Conservation (phyloP, 1,139 yeast genomes). For the Sugiyamaella pinicola region DNA sequence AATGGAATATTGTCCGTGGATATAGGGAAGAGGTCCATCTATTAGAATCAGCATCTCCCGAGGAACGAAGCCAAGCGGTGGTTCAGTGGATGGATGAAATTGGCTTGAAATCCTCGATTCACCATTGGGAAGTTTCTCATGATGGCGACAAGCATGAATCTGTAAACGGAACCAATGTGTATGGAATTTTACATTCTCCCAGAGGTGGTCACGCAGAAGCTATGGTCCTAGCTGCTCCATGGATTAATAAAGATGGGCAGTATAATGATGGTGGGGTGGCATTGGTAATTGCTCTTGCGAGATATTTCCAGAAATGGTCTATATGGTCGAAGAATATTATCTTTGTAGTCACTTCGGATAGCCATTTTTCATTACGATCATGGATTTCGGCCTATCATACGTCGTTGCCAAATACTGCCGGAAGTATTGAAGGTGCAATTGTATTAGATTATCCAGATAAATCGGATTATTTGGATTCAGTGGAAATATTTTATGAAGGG, state of each 20-base stretch:
- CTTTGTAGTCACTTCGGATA: conserved; percentile 77
- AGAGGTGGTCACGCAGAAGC: conserved; percentile 97
- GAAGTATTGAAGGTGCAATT: conserved; percentile 89
- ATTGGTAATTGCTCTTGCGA: conserved; percentile 67
- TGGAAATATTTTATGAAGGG: conserved; percentile 83
- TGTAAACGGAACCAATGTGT: conserved; percentile 57
- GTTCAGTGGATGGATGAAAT: conserved; percentile 65
- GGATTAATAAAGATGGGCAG: conserved; percentile 62
- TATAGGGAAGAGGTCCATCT: conserved; percentile 63
- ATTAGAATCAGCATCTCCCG: conserved; percentile 41
- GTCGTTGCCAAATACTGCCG: conserved; percentile 85
- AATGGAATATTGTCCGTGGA: conserved; percentile 91
- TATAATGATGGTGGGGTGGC: conserved; percentile 81
- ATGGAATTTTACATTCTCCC: conserved; percentile 88
- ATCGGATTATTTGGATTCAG: conserved; percentile 67
- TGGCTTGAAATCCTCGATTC: conserved; percentile 69
- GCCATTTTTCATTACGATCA: conserved; percentile 66
- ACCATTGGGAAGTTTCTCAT: conserved; percentile 42
- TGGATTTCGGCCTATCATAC: conserved; percentile 98
- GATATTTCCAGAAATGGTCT: conserved; percentile 82
- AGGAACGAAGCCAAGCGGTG: conserved; percentile 49
- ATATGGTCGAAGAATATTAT: conserved; percentile 96
- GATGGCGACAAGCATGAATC: conserved; percentile 43
- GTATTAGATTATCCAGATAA: conserved; percentile 71
- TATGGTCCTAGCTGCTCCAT: conserved; percentile 87